Percentiles rank a stretch among this genome's conserved stretches.
These are phyloP conservation scores for Leccinum barrowsii DNA, from an alignment of 768 basidiomycete species.

Conservation along the genomic window DNA sequence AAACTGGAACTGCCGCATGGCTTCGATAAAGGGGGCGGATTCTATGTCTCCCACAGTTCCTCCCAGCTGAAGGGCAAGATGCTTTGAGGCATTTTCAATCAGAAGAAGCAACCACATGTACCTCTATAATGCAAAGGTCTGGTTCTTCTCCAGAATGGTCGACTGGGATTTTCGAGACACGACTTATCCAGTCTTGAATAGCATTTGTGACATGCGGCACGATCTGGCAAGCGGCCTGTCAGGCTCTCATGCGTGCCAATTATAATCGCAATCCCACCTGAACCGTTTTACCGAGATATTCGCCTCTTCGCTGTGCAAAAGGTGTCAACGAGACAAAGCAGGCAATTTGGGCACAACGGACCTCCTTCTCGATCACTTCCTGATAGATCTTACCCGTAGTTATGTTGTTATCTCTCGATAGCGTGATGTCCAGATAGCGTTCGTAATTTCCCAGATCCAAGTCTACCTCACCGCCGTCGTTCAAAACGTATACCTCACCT, in stretches of 20 bases:
- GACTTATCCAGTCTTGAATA: constrained; percentile 98
- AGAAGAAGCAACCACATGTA: constrained; percentile 32
- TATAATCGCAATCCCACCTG: constrained; percentile 52
- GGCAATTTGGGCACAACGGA: constrained; percentile 34
- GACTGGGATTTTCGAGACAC: constrained; percentile 90
- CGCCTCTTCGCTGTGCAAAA: constrained; percentile 59
- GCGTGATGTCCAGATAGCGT: constrained; percentile 91
- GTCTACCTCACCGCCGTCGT: constrained; percentile 98
- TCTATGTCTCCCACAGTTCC: constrained; percentile 99
- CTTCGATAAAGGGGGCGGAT: constrained; percentile 96
- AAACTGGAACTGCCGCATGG: constrained; percentile 99
- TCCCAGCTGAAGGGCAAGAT: constrained; percentile 61
- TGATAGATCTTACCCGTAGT: constrained; percentile 98
- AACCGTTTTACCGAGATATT: constrained; percentile 95
- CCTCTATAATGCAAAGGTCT: constrained; percentile 97
- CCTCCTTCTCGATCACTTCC: constrained; percentile 97
- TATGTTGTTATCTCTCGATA: constrained; percentile 95
- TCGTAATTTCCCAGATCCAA: constrained; percentile 98
- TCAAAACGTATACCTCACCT: constrained; percentile 98
- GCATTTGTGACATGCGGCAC: constrained; percentile 96
- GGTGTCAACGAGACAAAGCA: constrained; percentile 9
- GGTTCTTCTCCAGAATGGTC: constrained; percentile 92
- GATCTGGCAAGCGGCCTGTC: constrained; percentile 47
- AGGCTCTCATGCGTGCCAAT: neutral
- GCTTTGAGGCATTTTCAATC: constrained; percentile 4